phyloP scores from a whole-genome alignment of 495 filamentous ascomycete species.

The Aspergillus olivimuriae region DNA sequence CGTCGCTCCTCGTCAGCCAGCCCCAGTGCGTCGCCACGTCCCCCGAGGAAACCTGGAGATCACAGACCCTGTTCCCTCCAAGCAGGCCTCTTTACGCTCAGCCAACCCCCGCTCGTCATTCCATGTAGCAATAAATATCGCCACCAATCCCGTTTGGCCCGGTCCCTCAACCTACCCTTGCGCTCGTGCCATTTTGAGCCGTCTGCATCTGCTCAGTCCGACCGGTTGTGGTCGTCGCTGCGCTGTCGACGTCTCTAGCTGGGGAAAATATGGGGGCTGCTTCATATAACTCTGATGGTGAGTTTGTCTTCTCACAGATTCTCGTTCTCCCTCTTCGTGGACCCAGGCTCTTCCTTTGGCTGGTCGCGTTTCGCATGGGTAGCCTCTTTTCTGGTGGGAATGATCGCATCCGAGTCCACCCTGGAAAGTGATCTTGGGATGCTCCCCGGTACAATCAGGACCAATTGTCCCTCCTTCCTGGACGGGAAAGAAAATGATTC shows the following conservation, averaged over 20 bases:
- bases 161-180: slow-evolving; percentile 4
- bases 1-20: too few species aligned
- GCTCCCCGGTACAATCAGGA: too few species aligned
- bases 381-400: too few species aligned
- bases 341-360: not conserved
- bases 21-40: too few species aligned
- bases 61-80: not conserved
- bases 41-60: not conserved
- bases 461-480: too few species aligned
- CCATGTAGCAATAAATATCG: slow-evolving; percentile 17
- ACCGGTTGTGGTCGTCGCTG: slow-evolving; percentile 18
- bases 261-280: slow-evolving; percentile 33
- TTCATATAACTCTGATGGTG: slow-evolving; percentile 36
- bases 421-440: too few species aligned
- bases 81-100: not conserved
- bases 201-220: slow-evolving; percentile 15
- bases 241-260: slow-evolving; percentile 10
- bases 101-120: slow-evolving; percentile 8
- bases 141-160: slow-evolving; percentile 1
- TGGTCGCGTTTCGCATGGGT: not conserved
- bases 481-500: too few species aligned
- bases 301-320: slow-evolving; percentile 22
- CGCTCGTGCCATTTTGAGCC: slow-evolving; percentile 24
- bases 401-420: too few species aligned
- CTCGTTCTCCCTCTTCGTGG: slow-evolving; percentile 17